Base-by-base conservation (phyloP, 345 rosid species). In the Odontarrhena argentea region DNA sequence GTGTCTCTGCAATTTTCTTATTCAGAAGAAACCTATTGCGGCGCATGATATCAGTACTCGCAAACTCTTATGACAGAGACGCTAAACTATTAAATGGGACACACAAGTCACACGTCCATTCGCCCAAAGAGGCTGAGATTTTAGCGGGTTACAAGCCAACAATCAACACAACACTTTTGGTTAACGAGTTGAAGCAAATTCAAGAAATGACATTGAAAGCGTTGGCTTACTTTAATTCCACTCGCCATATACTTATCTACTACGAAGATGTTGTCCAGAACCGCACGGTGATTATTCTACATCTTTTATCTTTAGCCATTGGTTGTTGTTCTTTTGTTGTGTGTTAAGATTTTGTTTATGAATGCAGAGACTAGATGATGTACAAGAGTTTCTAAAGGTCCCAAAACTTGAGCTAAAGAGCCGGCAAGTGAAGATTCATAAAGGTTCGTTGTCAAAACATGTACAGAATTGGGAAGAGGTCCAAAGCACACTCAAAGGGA, bases 61-160 rank as follows among this genome's bases (percentile, higher is more conserved):
- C 99, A 44, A 95, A 95, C 70, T 86, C 88, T 32, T 91, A 95
- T 43, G 99, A 95, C 69, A 85, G 86, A 76, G 80, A 80, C 60
- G 85, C 76, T 43, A 95, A 88, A 83, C 81, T 56, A 50, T 75
- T 95, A 34, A 95, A 95, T 36, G 99, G 96, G 44, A 95, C 96
- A 57, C 99, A 91, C 83, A 95, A 91, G 78, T 95, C 99, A 59
- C 99, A 95, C 18, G 90, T 84, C 71, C 99, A 95, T 81, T 91
- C 96, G 40, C 85, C 85, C 30, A 79, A 70, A 12, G 99, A 94
- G 96, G 99, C 99, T 15, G 96, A 84, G 76, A 85, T 91, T 73
- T 87, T 95, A 56, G 99, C 99, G 6, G 84, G 81, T 1, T 95
- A 95, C 77, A 95, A 88, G 69, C 96, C 99, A 64, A 55, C 57